A percentile compares a stretch with the other conserved stretches of the same genome.
Conservation (phyloP, 179 eudicot genomes). For the Drosera spatulata region DNA sequence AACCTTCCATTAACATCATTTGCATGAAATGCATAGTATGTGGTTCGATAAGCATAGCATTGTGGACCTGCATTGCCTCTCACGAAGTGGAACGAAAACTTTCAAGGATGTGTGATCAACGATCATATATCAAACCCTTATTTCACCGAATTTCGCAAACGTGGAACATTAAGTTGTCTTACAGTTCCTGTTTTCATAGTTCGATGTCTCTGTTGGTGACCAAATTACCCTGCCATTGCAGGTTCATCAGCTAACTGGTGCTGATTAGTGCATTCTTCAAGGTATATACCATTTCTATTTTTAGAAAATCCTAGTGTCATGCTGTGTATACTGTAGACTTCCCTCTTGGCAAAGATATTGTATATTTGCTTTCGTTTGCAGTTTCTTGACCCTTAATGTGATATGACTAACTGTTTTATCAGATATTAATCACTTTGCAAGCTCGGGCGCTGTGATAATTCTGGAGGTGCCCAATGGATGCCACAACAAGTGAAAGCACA, state of each 20-base stretch:
- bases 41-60: too few species aligned
- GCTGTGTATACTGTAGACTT: background rate
- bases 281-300: background rate
- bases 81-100: too few species aligned
- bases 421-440: conserved; percentile 8
- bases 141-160: too few species aligned
- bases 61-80: too few species aligned
- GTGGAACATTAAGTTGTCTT: too few species aligned
- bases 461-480: conserved; percentile 60
- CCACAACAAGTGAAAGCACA: conserved; percentile 51
- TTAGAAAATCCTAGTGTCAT: background rate
- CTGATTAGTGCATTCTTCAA: background rate
- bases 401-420: background rate
- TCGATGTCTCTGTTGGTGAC: background rate
- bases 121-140: too few species aligned
- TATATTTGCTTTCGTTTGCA: background rate
- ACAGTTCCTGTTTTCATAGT: background rate
- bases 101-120: too few species aligned
- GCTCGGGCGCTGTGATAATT: conserved; percentile 35
- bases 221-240: background rate
- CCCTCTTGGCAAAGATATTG: background rate
- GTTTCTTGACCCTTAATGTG: background rate
- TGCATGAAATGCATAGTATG: too few species aligned
- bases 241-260: background rate
- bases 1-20: too few species aligned